Base-by-base conservation (phyloP, 2,329 filamentous ascomycete genomes). In the Neofusicoccum parvum region DNA sequence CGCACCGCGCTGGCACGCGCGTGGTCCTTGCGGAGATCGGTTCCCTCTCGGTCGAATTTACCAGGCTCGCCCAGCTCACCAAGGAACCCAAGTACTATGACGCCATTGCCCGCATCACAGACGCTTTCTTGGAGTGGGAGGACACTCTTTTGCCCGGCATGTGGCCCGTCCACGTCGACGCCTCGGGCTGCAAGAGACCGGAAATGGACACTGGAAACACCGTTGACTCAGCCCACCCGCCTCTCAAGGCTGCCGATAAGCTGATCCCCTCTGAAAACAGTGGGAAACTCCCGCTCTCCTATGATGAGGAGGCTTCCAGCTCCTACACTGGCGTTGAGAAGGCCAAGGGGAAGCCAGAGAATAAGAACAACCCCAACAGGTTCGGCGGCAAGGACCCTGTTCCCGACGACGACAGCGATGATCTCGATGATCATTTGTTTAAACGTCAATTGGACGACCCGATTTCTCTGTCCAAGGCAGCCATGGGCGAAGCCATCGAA, bases 1-100 rank as follows among this genome's bases (percentile, higher is more conserved):
- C 72, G 23, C 80, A 81, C 65, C 70, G 74, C n/a, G 80, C 81
- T 12, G 76, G 81, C 62, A 71, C 75, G 2, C 72, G 73, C 12
- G 77, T 81, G 0, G 72, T 83, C n/a, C 72, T 83, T 20, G 81
- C 81, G 2, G 81, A 83, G 67, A 78, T 83, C 62, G 81, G 81
- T 2, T 81, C 79, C 3, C 71, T 83, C 50, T 79, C 75, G 1
- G 76, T 83, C 77, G 81, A 83, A 65, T 83, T 83, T 65, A 81
- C 81, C 4, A 75, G 79, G 12, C 75, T 83, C 1, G 80, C 80
- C 2, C 79, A 82, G 59, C 69, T 81, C 58, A 83, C 81, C 1
- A 75, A 76, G 4, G 79, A 83, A 59, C 70, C 76, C 5, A 80
- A 80, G 67, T 83, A 76, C 73, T 83, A 80, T 65, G 80, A 82